Base-by-base conservation (phyloP, 768 basidiomycete genomes). In the Hygrocybe punicea region DNA sequence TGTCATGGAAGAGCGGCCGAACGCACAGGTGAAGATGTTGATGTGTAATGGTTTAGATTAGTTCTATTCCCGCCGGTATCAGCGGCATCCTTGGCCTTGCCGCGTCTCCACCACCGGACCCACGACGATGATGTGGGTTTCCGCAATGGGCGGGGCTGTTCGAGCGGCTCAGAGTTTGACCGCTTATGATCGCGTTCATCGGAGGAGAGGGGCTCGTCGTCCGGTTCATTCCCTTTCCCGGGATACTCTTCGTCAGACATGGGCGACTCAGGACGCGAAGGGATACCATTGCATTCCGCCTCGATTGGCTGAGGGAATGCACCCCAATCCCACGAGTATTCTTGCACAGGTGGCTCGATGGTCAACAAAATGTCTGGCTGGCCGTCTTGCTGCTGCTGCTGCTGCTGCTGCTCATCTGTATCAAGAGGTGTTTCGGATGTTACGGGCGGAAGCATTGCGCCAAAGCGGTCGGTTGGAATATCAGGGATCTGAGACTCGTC, bases 241-340 rank as follows among this genome's bases (percentile, higher is more conserved):
- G 68, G 67, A 19, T 71, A 67, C 42, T 75, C 76, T 4, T 69
- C 73, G 14, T 69, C 66, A 2, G 69, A 69, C 19, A 61, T 52
- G 33, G 76, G 76, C 1, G 75, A 79, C 6, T 64, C 64, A 2
- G 76, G 72, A 13, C 73, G 71, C 3, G 73, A 71, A 24, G 65
- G 65, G 19, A 65, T 56, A 0, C 67, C 65, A n/a, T 58, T 49
- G 1, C 51, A 63, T 56, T 62, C 62, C 44, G 68, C 62, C 47
- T 65, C 62, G 7, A 78, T 56, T 21, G 84, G 87, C 60, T 86
- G 87, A 25, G 92, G 94, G 64, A 95, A 91, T 17, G 81, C 85
- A 24, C 92, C 93, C 93, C 93, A 95, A 63, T 95, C 94, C 93
- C 93, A 95, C 6, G 89, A 89, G 64, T 93, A 93, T 65, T 91